Conservation (phyloP, 2,329 filamentous ascomycete species). For the Paracoccidioides lutzii region DNA sequence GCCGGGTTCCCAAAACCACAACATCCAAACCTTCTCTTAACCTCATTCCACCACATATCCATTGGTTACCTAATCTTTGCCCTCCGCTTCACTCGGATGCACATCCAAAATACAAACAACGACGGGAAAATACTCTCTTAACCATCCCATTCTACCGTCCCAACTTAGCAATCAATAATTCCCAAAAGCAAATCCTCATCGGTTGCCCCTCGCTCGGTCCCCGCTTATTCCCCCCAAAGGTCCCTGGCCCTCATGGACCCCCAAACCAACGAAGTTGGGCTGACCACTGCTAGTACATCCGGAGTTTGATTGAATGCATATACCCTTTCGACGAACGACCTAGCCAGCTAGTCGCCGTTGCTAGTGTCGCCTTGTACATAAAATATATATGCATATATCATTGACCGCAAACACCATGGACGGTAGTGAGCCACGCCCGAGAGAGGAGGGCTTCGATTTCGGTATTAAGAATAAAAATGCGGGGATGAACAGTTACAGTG, state of each 20-base stretch:
- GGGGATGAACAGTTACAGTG: not conserved
- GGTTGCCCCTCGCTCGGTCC: not conserved
- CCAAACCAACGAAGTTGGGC: not conserved
- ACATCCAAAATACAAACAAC: not conserved
- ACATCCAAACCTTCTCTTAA: too few relatives aligned
- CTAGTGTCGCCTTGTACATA: not conserved
- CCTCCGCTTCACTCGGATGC: not conserved
- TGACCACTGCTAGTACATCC: not conserved
- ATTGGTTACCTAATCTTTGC: not conserved
- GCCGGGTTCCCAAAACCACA: too few relatives aligned
- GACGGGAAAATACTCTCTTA: not conserved
- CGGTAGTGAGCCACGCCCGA: slow-evolving; percentile 20
- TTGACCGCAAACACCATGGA: slow-evolving; percentile 20
- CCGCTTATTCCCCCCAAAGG: not conserved
- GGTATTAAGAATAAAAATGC: slow-evolving; percentile 1
- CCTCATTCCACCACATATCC: too few relatives aligned
- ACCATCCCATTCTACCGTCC: not conserved
- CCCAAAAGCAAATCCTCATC: not conserved
- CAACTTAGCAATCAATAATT: not conserved
- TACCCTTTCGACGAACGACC: not conserved
- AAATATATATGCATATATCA: not conserved
- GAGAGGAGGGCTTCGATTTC: slow-evolving; percentile 13
- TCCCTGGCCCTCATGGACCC: not conserved
- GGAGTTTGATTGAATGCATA: not conserved
- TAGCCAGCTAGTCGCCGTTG: not conserved